A percentile compares a stretch with the other conserved stretches of the same genome.
Conservation (phyloP, 306 rosid species). For the Cicer yamashitae region DNA sequence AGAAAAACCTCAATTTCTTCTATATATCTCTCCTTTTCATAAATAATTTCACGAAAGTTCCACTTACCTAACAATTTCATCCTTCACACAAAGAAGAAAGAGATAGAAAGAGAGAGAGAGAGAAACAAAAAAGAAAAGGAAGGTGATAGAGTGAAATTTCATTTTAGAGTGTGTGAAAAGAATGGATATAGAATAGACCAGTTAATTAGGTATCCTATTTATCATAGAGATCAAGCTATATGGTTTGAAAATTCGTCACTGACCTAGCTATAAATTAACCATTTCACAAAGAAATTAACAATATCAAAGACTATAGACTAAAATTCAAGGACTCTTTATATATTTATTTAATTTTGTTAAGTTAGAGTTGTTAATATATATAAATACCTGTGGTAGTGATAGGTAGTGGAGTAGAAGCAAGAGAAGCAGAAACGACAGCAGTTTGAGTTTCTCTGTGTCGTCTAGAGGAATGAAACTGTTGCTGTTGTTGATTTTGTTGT, state of each 20-base stretch:
- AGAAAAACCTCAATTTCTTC: neutral
- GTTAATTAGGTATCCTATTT: constrained; percentile 53
- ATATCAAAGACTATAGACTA: constrained; percentile 4
- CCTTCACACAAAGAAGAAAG: neutral
- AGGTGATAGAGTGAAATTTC: constrained; percentile 52
- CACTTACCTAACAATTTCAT: constrained; percentile 23
- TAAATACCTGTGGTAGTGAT: constrained; percentile 72
- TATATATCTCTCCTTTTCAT: neutral
- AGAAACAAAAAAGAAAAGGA: constrained; percentile 37
- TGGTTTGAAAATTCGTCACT: constrained; percentile 37
- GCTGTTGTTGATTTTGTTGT: constrained; percentile 51
- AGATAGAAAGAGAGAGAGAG: constrained; percentile 11
- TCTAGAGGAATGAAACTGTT: constrained; percentile 49
- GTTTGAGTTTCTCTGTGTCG: constrained; percentile 63
- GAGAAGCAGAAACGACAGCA: constrained; percentile 37
- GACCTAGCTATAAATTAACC: constrained; percentile 18
- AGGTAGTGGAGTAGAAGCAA: constrained; percentile 69
- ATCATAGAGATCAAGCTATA: constrained; percentile 37
- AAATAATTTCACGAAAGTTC: neutral
- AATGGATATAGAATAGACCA: constrained; percentile 35
- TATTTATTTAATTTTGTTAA: neutral
- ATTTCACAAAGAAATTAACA: no score
- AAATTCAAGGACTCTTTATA: neutral
- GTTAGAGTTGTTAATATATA: neutral
- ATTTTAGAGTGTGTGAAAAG: constrained; percentile 45